Conservation (phyloP, 2,329 filamentous ascomycete genomes). For the Sordariomycetes sp. region DNA sequence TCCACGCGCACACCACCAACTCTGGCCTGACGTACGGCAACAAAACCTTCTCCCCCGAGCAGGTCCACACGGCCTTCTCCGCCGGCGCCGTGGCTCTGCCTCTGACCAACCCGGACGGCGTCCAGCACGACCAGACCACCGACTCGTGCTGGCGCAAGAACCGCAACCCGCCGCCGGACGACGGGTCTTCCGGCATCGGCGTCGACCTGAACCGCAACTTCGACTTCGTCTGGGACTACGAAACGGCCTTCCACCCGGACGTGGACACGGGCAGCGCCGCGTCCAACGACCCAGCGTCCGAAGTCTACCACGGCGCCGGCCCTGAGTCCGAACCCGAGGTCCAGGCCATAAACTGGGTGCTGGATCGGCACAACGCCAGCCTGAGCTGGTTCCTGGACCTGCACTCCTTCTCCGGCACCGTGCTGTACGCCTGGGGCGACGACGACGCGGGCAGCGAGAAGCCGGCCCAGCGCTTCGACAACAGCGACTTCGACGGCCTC, state of each 20-base stretch:
- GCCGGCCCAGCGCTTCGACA: slow-evolving; percentile 39
- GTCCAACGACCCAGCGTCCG: slow-evolving; percentile 27
- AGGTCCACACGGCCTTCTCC: slow-evolving; percentile 41
- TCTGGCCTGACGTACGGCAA: slow-evolving; percentile 41
- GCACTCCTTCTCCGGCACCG: slow-evolving; percentile 41
- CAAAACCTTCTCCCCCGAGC: slow-evolving; percentile 38
- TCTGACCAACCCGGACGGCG: slow-evolving; percentile 43
- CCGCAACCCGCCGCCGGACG: slow-evolving; percentile 28
- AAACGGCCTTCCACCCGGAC: slow-evolving; percentile 26
- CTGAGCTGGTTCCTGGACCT: slow-evolving; percentile 50
- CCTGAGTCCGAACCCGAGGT: slow-evolving; percentile 49
- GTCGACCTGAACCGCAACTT: slow-evolving; percentile 50
- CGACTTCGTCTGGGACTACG: slow-evolving; percentile 47
- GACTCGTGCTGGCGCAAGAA: slow-evolving; percentile 48
- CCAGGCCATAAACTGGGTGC: slow-evolving; percentile 40
- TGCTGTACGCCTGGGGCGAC: slow-evolving; percentile 51
- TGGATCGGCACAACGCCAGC: slow-evolving; percentile 31
- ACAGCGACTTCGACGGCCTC: slow-evolving; percentile 38
- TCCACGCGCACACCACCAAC: slow-evolving; percentile 39
- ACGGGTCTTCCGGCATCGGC: slow-evolving; percentile 23
- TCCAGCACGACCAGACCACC: slow-evolving; percentile 39
- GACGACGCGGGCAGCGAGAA: slow-evolving; percentile 39
- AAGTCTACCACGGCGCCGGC: slow-evolving; percentile 40
- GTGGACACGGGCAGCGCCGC: slow-evolving; percentile 17
- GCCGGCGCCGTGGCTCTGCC: slow-evolving; percentile 44